Percentiles rank a stretch among this genome's conserved stretches.
Evolutionary conservation across 345 rosid genomes (phyloP).

Genomic region (Eucalyptus regnans): DNA sequence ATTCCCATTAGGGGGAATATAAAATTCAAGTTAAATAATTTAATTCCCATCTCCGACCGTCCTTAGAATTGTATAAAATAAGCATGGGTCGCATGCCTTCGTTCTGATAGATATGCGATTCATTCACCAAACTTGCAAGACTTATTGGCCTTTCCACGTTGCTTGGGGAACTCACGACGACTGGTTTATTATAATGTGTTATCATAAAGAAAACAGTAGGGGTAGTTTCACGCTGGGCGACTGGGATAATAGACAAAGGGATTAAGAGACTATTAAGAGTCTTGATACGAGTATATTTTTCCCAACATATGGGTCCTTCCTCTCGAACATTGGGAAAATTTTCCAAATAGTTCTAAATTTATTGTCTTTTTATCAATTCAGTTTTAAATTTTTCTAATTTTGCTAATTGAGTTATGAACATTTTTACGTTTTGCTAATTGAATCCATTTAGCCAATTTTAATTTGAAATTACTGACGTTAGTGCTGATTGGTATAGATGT

Average conservation of each 20-base stretch:
- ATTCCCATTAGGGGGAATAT: neutral
- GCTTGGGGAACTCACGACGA: neutral
- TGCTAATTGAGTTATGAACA: rapidly evolving
- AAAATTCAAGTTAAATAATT: neutral
- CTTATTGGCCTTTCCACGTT: neutral
- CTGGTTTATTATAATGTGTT: no score
- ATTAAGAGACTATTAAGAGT: neutral
- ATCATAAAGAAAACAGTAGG: neutral
- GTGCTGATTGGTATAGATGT: no score
- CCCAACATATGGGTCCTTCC: neutral
- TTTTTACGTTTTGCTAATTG: neutral
- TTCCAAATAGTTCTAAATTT: no score
- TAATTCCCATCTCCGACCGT: neutral
- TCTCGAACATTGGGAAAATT: neutral
- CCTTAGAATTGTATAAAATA: neutral
- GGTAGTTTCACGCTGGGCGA: neutral
- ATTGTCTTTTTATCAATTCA: no score
- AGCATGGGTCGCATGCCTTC: neutral
- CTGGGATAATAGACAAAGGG: neutral
- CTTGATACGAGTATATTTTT: neutral
- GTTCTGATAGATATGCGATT: neutral
- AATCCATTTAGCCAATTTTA: rapidly evolving
- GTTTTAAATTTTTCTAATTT: rapidly evolving
- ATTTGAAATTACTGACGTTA: no score
- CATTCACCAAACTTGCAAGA: neutral